phyloP scores from a whole-genome alignment of 306 rosid species.

The Lotus japonicus region DNA sequence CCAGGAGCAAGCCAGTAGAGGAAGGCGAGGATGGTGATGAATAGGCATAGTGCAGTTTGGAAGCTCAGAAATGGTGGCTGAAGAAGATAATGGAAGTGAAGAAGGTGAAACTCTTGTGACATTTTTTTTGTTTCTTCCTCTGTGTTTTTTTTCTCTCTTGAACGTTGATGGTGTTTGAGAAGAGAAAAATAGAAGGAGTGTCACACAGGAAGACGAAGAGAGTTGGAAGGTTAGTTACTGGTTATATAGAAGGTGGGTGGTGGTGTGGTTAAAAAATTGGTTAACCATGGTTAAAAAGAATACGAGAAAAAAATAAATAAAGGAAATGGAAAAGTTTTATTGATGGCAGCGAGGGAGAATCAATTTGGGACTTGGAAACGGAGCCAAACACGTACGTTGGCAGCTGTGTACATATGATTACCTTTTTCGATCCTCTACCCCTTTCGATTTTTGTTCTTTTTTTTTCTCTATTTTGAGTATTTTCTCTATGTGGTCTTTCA shows the following conservation, averaged over 20 bases:
- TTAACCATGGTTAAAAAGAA: constrained; percentile 33
- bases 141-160: no score
- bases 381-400: neutral
- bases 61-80: constrained; percentile 19
- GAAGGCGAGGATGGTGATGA: constrained; percentile 16
- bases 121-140: constrained; percentile 18
- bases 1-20: constrained; percentile 46
- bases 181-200: no score
- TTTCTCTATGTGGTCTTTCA: no score
- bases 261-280: neutral
- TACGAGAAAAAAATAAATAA: neutral
- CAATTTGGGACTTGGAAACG: neutral
- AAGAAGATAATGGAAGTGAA: constrained; percentile 24
- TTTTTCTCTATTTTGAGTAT: no score
- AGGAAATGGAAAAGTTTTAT: neutral
- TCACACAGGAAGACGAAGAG: neutral
- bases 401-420: neutral
- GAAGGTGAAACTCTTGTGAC: constrained; percentile 35
- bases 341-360: neutral
- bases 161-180: no score
- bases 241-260: constrained; percentile 23
- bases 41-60: constrained; percentile 15
- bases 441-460: no score
- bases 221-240: neutral
- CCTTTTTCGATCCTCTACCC: neutral